phyloP scores from a whole-genome alignment of 202 grass and related monocot species.

The Dendrocalamus latiflorus region DNA sequence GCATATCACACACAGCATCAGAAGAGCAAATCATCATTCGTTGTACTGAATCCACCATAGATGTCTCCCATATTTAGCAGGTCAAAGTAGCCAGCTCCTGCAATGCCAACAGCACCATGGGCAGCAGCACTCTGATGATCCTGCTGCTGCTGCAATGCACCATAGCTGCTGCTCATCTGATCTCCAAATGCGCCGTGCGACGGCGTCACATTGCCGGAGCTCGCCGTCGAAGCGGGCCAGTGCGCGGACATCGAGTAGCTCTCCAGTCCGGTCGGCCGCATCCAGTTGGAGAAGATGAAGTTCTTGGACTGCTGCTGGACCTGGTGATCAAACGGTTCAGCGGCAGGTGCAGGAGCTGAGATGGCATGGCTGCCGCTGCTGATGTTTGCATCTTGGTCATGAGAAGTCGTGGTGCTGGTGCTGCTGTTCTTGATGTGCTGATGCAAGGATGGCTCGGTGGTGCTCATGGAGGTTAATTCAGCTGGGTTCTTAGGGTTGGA shows the following conservation, averaged over 20 bases:
- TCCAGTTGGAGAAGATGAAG: slow-evolving; percentile 61
- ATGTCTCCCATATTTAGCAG: slow-evolving; percentile 70
- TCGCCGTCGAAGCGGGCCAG: slow-evolving; percentile 46
- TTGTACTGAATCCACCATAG: slow-evolving; percentile 46
- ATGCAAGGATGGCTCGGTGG: slow-evolving; percentile 35
- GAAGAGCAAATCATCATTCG: slow-evolving; percentile 60
- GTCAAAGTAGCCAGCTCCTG: slow-evolving; percentile 60
- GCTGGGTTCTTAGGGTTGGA: slow-evolving; percentile 33
- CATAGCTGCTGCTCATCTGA: slow-evolving; percentile 49
- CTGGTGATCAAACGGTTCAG: slow-evolving; percentile 31
- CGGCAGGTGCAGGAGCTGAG: slow-evolving; percentile 7
- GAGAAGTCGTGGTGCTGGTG: slow-evolving; percentile 27
- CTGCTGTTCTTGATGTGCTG: slow-evolving; percentile 38
- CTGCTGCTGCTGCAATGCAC: slow-evolving; percentile 15
- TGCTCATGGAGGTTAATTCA: slow-evolving; percentile 37
- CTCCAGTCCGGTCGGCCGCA: not conserved
- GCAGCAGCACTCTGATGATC: slow-evolving; percentile 8
- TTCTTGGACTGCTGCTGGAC: slow-evolving; percentile 16
- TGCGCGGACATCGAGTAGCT: slow-evolving; percentile 42
- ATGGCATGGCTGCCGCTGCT: slow-evolving; percentile 14
- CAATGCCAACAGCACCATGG: slow-evolving; percentile 18
- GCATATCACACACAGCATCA: slow-evolving; percentile 16
- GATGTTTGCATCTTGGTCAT: slow-evolving; percentile 42
- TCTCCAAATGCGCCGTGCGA: slow-evolving; percentile 39
- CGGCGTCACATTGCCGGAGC: slow-evolving; percentile 45